These are phyloP conservation scores for Starmerella tilneyi DNA, from an alignment of 805 yeast species.

Conservation along the genomic window DNA sequence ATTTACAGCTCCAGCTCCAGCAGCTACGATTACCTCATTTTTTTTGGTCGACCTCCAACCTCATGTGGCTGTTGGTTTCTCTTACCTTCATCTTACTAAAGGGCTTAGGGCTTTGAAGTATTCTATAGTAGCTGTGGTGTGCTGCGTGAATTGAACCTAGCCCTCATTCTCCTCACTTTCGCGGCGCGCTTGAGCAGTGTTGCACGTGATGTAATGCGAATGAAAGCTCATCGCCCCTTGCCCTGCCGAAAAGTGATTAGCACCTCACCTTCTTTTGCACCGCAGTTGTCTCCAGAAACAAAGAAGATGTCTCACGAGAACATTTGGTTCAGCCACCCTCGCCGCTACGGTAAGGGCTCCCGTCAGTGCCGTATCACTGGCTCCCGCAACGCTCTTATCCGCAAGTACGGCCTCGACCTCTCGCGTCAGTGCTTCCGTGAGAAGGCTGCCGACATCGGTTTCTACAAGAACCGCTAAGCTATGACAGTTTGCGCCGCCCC, in stretches of 20 bases:
- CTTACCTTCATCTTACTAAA: too few relatives aligned
- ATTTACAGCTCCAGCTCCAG: neutral
- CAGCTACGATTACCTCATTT: conserved; percentile 7
- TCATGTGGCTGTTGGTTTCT: too few relatives aligned
- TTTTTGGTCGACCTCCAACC: too few relatives aligned
- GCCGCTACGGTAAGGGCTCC: conserved; percentile 99
- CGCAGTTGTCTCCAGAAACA: conserved; percentile 13
- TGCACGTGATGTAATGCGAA: neutral
- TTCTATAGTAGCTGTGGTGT: too few relatives aligned
- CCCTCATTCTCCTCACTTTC: neutral
- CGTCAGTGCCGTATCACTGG: conserved; percentile 99
- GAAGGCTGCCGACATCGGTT: conserved; percentile 97
- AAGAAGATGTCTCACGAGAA: conserved; percentile 23
- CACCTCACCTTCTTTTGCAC: neutral
- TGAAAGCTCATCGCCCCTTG: conserved; percentile 7
- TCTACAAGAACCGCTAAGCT: conserved; percentile 92
- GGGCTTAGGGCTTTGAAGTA: conserved; percentile 3
- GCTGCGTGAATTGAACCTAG: too few relatives aligned
- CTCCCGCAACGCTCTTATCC: conserved; percentile 97
- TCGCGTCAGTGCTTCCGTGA: conserved; percentile 99
- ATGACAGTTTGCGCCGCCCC: conserved; percentile 2
- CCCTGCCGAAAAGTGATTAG: conserved; percentile 17
- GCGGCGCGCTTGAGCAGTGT: neutral
- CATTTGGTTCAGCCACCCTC: conserved; percentile 99
- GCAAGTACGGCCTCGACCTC: conserved; percentile 99